Conservation (phyloP, 495 filamentous ascomycete genomes). For the Oleoguttula mirabilis region DNA sequence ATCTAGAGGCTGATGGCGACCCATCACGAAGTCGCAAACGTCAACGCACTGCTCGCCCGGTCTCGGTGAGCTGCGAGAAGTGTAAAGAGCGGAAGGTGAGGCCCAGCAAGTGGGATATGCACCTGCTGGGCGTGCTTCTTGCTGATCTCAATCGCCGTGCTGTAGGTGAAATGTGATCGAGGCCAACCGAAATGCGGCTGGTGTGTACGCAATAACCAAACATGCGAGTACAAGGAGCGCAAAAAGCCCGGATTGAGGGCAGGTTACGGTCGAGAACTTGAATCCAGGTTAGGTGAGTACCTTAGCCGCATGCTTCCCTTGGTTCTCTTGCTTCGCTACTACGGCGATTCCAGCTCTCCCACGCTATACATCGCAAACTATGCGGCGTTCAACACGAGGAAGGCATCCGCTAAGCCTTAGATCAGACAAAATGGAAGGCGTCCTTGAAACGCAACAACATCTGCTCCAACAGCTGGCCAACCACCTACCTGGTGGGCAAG, state of each 20-base stretch:
- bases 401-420: too few species aligned
- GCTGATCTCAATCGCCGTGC: too few species aligned
- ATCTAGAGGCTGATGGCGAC: slow-evolving; percentile 11
- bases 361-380: too few species aligned
- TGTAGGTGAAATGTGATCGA: slow-evolving; percentile 37
- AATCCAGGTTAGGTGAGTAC: slow-evolving; percentile 55
- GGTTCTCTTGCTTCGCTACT: too few species aligned
- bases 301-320: too few species aligned
- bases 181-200: slow-evolving; percentile 77
- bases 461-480: slow-evolving; percentile 27
- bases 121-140: too few species aligned
- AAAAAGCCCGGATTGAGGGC: slow-evolving; percentile 73
- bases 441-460: slow-evolving; percentile 28
- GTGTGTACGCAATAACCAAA: slow-evolving; percentile 66
- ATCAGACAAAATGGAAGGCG: slow-evolving; percentile 27
- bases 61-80: slow-evolving; percentile 58
- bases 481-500: slow-evolving; percentile 4
- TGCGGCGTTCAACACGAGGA: too few species aligned
- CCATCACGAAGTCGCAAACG: slow-evolving; percentile 16
- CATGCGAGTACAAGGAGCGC: slow-evolving; percentile 72
- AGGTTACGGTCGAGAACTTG: slow-evolving; percentile 78
- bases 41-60: slow-evolving; percentile 29
- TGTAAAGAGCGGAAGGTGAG: slow-evolving; percentile 72
- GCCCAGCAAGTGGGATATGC: too few species aligned
- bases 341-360: too few species aligned